Evolutionary conservation across 139 green algal species (phyloP), one percentile per base, ranked within the genome.

Genomic region (Diplosphaera chodatii): DNA sequence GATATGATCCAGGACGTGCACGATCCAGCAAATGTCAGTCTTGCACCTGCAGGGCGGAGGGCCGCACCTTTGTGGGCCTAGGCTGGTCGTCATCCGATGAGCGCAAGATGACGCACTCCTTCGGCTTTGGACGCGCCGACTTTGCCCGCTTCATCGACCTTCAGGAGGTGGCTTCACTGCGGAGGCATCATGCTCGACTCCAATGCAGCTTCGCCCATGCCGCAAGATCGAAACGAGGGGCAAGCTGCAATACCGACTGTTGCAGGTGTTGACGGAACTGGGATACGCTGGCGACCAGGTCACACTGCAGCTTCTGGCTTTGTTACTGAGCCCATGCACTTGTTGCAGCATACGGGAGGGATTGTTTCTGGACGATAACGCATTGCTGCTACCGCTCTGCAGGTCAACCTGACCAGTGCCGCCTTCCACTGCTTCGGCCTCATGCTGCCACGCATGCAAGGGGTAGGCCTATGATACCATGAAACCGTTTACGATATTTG

Each of bases 31-130:
- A n/a, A n/a, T n/a, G n/a, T n/a, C n/a, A n/a, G n/a, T n/a, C n/a
- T n/a, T n/a, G n/a, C n/a, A n/a, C n/a, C n/a, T n/a, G n/a, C n/a
- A 23, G 18, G 48, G 13, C 48, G 16, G 48, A 25, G 48, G 3
- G 48, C n/a, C n/a, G n/a, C 48, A 59, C 16, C 18, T 59, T 90
- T 4, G 30, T 88, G 27, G 85, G 85, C 32, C 88, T 83, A 27
- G 64, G 72, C 23, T 90, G 85, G 85, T 77, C 80, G 16, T 28
- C 1, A 0, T 66, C 72, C 0, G 85, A 90, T 33, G 85, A 88
- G 68, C 0, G 22, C 4, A 90, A 90, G 75, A 83, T 88, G 78
- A 32, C 27, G 40, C 40, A 73, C 63, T 81, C 69, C 0, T 90
- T 88, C 63, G 29, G 55, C 22, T 55, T 56, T 22, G 40, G 72